Evolutionary conservation across 306 rosid genomes (phyloP).

Genomic region (Astragalus glycyphyllos): DNA sequence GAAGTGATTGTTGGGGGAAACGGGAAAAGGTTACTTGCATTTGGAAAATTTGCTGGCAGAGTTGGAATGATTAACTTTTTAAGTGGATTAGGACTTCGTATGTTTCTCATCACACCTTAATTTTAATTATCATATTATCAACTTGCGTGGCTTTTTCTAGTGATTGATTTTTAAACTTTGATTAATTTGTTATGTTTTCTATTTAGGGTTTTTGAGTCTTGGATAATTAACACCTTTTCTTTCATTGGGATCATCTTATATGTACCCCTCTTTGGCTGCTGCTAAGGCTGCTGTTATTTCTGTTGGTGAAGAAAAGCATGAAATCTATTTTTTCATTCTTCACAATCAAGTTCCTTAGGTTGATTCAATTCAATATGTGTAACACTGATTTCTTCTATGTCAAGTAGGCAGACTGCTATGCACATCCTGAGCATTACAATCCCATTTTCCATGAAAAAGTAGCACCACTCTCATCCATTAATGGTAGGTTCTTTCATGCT

Average conservation of each 20-base stretch:
- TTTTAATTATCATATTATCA: constrained; percentile 20
- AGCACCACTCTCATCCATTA: constrained; percentile 83
- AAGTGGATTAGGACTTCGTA: constrained; percentile 82
- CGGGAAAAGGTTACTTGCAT: constrained; percentile 81
- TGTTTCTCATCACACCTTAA: constrained; percentile 46
- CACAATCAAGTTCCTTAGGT: neutral
- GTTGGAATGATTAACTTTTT: constrained; percentile 90
- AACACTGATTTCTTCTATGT: constrained; percentile 5
- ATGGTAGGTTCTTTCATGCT: constrained; percentile 62
- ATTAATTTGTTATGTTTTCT: constrained; percentile 36
- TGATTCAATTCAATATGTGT: neutral
- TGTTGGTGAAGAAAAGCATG: constrained; percentile 92
- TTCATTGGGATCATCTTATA: constrained; percentile 91
- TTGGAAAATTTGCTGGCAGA: constrained; percentile 94
- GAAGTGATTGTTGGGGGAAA: constrained; percentile 85
- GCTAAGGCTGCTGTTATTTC: constrained; percentile 96
- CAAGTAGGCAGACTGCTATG: constrained; percentile 77
- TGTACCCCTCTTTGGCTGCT: constrained; percentile 93
- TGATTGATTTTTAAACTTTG: constrained; percentile 10
- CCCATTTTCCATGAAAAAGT: constrained; percentile 81
- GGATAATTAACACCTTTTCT: constrained; percentile 97
- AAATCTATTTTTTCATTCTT: constrained; percentile 37
- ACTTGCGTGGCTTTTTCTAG: constrained; percentile 1
- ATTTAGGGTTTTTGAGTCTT: constrained; percentile 80
- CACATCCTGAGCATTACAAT: constrained; percentile 89